Evolutionary conservation across 2,329 filamentous ascomycete genomes (phyloP), one percentile per base, ranked within the genome.

Genomic region (Pezicula carpinea): DNA sequence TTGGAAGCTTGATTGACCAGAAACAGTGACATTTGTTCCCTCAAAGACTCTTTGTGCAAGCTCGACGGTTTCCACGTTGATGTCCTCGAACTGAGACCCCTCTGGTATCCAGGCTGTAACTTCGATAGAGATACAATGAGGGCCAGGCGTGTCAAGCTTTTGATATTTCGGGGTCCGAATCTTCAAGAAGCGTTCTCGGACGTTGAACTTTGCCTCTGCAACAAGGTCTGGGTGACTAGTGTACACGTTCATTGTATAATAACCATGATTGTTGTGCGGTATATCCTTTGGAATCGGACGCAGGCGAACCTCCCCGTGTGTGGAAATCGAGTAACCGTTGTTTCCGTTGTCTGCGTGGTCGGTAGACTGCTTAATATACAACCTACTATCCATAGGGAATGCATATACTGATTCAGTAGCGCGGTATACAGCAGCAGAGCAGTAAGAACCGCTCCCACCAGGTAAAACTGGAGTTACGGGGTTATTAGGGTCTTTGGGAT

Each of bases 71-170:
- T 57, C 48, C 8, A 64, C 47, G 6, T 49, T 19, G 4, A 64
- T 35, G 3, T 49, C 46, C 2, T 43, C 46, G 4, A 64, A 52
- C 29, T 57, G 26, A 17, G 51, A 50, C 50, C 56, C 46, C 19
- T 61, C 57, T n/a, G 60, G 61, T 35, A 63, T 45, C 59, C 58
- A 64, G 34, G 55, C 60, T 13, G 55, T 62, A 26, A 63, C 54
- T 31, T 56, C 56, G 8, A 64, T 14, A 19, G 56, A 60, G 18
- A 64, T 49, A 39, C 60, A 63, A 39, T 58, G 58, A 3, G 34
- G 47, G 4, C 36, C 43, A 19, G 29, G 15, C 11, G 39, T 14
- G 34, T 32, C 31, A 13, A 55, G 35, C n/a, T 34, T 40, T 7
- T 53, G 50, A 46, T 49, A 49, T 36, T 42, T 49, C 6, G 61